Evolutionary conservation across 495 filamentous ascomycete genomes (phyloP), one percentile per base, ranked within the genome.

Genomic region (Hyaloscypha finlandica): DNA sequence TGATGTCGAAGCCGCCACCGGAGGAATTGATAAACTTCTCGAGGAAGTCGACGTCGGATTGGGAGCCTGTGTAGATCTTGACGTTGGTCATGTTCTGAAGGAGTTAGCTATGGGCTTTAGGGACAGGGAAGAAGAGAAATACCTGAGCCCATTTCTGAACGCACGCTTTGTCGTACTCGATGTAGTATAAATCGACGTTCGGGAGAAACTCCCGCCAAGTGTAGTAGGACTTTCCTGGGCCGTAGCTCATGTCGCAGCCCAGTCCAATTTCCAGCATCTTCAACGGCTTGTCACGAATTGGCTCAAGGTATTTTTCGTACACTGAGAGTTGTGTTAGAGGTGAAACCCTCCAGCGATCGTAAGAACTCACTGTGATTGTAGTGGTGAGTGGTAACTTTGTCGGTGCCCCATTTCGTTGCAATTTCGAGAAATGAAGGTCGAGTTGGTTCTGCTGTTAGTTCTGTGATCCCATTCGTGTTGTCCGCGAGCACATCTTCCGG

Each of bases 191-290:
- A 22, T 69, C 67, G 14, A 69, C 45, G 39, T 65, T 45, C 1
- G 67, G 62, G 5, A 69, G 39, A 20, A 52, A 69, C 42, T 69
- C 67, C 5, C 42, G 33, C 66, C 66, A 68, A 8, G 66, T 68
- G 29, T 68, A 59, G 39, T 68, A 68, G 14, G 66, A 68, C 19
- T 51, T 53, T 11, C 66, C 66, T 1, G 66, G 66, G 22, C 66
- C 66, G 33, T 64, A 68, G 53, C 12, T 22, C 66, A 68, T 68
- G 30, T 68, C 45, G 53, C 66, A 68, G 16, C 66, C 66, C 19
- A 68, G 37, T 9, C 66, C 66, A 9, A 68, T 68, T 32, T 68
- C 66, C 8, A 68, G 66, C 61, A 68, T 64, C 42, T 68, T 68
- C 30, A 64, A 51, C 8, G 54, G 53, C n/a, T 32, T 16, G 39